Evolutionary conservation across 2,329 filamentous ascomycete species (phyloP), one percentile per base, ranked within the genome.

Genomic region (Beauveria bassiana): DNA sequence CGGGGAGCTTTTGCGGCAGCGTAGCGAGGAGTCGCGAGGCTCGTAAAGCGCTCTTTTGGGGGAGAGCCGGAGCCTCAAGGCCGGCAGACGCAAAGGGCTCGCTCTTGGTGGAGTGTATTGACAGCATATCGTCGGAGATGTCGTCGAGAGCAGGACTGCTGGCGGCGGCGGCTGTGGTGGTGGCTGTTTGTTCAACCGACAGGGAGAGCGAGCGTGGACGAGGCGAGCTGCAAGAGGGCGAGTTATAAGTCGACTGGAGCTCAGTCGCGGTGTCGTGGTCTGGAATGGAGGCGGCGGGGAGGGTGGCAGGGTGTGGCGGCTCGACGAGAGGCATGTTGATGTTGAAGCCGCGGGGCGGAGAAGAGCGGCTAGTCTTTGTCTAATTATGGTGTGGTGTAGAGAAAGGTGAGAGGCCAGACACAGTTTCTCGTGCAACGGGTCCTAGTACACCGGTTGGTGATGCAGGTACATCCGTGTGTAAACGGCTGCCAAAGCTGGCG

Each of bases 11-110:
- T 50, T 70, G 69, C 43, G 70, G 66, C 28, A 74, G 65, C 22
- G 68, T 68, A 42, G 69, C 71, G 45, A 75, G 67, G 61, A 74
- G 71, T 59, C 76, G 74, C 9, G 81, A 83, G 22, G 74, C 72
- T 66, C 82, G 73, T 24, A 80, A 75, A 10, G 77, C 71, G 68
- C 80, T 83, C 74, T 77, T 81, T 64, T 74, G 72, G 1, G 82
- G 82, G 5, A 84, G 71, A 45, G 77, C 77, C 10, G 81, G 81
- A 28, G 76, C 69, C 40, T 60, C 61, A 3, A 10, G 14, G 40
- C 24, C 24, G 14, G 53, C 34, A 49, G 58, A 50, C 63, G 57
- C 54, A 57, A 47, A 66, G 26, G 64, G 61, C 61, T 66, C 66
- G 63, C 66, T 65, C 53, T 67, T 64, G 50, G 12, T 51, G 5